These are phyloP conservation scores for Boletus chippewaensis DNA, from an alignment of 1,284 basidiomycete genomes.

Conservation along the genomic window DNA sequence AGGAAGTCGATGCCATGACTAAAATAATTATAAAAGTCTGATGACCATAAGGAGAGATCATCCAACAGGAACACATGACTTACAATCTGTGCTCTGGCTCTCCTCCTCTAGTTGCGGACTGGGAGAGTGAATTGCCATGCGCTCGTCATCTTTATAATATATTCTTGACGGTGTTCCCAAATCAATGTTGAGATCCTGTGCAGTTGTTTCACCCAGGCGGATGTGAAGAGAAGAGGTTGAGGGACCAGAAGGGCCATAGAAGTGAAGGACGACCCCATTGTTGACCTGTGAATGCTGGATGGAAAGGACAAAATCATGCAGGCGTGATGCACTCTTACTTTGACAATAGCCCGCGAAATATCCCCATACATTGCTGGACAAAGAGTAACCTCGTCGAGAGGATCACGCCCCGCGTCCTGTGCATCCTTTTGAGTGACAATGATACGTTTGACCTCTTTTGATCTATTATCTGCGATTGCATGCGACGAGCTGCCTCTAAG, in stretches of 20 bases:
- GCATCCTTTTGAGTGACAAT: constrained; percentile 60
- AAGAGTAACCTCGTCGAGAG: constrained; percentile 59
- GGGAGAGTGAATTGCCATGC: constrained; percentile 73
- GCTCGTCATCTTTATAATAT: constrained; percentile 82
- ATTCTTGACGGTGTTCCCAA: constrained; percentile 72
- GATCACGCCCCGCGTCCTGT: constrained; percentile 52
- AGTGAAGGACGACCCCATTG: constrained; percentile 63
- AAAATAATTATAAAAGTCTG: constrained; percentile 91
- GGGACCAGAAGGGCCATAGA: constrained; percentile 48
- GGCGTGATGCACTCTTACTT: constrained; percentile 38
- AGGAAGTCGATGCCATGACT: constrained; percentile 83
- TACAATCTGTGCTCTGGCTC: constrained; percentile 41
- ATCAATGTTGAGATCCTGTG: constrained; percentile 74
- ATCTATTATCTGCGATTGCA: constrained; percentile 45
- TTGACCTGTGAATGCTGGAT: constrained; percentile 47
- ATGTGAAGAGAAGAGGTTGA: constrained; percentile 46
- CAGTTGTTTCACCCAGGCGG: constrained; percentile 71
- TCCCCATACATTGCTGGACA: constrained; percentile 66
- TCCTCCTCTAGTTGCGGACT: constrained; percentile 37
- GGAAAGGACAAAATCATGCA: not conserved
- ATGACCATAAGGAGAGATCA: constrained; percentile 10
- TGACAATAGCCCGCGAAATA: constrained; percentile 56
- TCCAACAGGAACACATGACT: constrained; percentile 14
- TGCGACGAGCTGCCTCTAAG: constrained; percentile 38
- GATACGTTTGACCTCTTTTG: constrained; percentile 71